Evolutionary conservation across 2,329 filamentous ascomycete species (phyloP).

Genomic region (Ophiostoma montium): DNA sequence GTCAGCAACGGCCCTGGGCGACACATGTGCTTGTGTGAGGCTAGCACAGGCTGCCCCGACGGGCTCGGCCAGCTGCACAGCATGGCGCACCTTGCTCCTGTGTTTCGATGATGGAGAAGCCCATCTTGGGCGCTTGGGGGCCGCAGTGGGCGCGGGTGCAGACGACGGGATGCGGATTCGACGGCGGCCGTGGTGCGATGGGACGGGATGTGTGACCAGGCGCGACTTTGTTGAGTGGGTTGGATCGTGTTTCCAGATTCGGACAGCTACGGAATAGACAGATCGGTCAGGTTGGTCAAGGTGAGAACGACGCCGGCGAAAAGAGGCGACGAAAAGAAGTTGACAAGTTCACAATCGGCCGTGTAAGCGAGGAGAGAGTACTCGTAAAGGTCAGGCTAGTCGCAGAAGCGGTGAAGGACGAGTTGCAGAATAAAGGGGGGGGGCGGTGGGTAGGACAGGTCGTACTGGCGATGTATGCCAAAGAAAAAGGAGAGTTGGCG

Average conservation of each 20-base stretch:
- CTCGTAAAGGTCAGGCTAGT: not conserved
- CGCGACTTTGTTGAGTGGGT: no score
- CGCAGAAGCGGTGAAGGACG: not conserved
- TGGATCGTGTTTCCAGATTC: no score
- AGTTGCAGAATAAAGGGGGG: not conserved
- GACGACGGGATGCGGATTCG: not conserved
- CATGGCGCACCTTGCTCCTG: constrained; percentile 54
- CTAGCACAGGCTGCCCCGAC: not conserved
- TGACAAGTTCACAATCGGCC: no score
- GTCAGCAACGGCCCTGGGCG: not conserved
- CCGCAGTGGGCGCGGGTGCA: not conserved
- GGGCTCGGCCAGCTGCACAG: not conserved
- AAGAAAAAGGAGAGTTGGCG: not conserved
- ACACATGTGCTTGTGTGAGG: not conserved
- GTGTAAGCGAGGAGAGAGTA: no score
- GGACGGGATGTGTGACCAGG: not conserved
- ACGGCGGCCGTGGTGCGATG: not conserved
- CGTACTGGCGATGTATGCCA: no score
- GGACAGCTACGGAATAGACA: no score
- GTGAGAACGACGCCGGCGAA: no score
- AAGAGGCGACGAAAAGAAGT: no score
- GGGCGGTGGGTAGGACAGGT: not conserved
- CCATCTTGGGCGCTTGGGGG: constrained; percentile 46
- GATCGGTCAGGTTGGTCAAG: no score
- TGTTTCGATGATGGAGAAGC: constrained; percentile 68